Evolutionary conservation across 768 basidiomycete species (phyloP), one percentile per base, ranked within the genome.

Genomic region (Gloeostereum incarnatum): DNA sequence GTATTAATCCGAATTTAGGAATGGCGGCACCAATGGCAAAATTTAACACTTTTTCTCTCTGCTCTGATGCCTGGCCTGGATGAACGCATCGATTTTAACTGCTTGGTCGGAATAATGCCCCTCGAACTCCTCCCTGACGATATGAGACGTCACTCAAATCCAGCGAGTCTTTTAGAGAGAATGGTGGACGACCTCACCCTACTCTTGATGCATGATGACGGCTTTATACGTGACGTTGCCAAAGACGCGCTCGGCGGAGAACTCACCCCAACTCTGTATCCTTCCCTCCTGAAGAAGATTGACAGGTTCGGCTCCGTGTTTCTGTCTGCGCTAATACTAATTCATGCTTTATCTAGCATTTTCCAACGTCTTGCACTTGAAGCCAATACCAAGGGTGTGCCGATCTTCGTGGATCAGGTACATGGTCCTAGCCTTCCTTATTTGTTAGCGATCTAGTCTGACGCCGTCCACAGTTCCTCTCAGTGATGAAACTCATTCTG

Each of bases 211-310:
- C 61, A 67, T n/a, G 72, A 78, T 9, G 71, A 74, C 36, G 64
- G 76, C 5, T 67, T 73, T 31, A 71, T 83, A 24, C 75, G 89
- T n/a, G 85, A 94, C 48, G 66, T 77, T 8, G 84, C 84, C 2
- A 72, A 77, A 46, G 88, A 90, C 39, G 86, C 88, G 0, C 58
- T 96, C 13, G 88, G 90, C 2, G 65, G 67, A 10, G 91, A 96
- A 49, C 63, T 93, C 14, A 81, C 77, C 43, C 77, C 81, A 19
- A 67, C 72, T 32, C 60, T 88, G 33, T 84, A 86, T 48, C 62
- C 71, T 16, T 69, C 68, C 41, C 59, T 93, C 21, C 65, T 93
- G 35, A 75, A 69, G 45, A 73, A 79, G 42, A 63, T 94, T 40
- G 81, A 86, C 37, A 72, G 74, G 90, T 91, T 3, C 6, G 6